Percentiles rank a stretch among this genome's conserved stretches.
phyloP scores from a whole-genome alignment of 345 rosid species.

The Brassica napus region DNA sequence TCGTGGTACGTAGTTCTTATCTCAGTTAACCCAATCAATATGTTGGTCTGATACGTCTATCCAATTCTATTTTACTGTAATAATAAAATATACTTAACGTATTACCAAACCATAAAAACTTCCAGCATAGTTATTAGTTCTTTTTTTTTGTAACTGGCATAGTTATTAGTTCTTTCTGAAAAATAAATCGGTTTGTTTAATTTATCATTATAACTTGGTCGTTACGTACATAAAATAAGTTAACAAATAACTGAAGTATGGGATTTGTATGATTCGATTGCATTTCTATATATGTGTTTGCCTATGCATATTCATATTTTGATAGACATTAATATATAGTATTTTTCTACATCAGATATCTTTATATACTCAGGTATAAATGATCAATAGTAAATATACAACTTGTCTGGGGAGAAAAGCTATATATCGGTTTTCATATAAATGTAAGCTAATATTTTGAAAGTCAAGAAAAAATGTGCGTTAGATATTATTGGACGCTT shows the following conservation, averaged over 20 bases:
- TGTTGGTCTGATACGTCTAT: neutral
- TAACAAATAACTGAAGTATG: neutral
- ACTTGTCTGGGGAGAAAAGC: neutral
- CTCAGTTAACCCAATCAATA: constrained; percentile 30
- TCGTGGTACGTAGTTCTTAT: constrained; percentile 27
- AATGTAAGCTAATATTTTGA: neutral
- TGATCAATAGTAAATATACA: neutral
- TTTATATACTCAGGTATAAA: neutral
- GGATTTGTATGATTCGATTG: neutral
- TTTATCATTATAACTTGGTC: neutral
- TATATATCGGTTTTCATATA: neutral
- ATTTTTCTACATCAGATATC: neutral
- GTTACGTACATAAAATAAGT: neutral
- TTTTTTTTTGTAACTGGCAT: neutral
- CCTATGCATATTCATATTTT: neutral
- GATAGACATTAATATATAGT: neutral
- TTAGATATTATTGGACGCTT: neutral
- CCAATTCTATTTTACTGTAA: neutral
- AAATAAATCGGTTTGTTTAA: neutral
- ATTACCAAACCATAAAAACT: neutral
- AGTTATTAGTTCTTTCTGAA: neutral
- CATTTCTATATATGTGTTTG: neutral
- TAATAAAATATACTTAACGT: neutral
- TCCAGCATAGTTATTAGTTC: neutral
- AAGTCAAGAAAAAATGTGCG: neutral